Conservation (phyloP, 179 eudicot genomes). For the Beta macrorhiza region DNA sequence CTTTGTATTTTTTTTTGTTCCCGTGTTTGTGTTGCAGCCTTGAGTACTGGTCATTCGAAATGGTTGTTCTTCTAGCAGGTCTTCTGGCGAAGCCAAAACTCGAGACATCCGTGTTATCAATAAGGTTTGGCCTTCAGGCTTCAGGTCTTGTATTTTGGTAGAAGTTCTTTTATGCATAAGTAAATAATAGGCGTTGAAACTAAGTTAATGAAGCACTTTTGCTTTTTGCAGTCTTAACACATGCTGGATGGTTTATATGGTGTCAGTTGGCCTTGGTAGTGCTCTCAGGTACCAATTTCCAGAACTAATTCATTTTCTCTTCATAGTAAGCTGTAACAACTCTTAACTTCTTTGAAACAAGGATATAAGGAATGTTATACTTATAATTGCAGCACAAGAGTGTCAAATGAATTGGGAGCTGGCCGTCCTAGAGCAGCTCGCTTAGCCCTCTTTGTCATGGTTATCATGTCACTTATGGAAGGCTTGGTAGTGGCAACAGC, state of each 20-base stretch:
- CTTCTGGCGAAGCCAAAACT: conserved; percentile 65
- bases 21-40: conserved; percentile 38
- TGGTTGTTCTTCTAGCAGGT: conserved; percentile 65
- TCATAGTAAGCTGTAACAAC: not conserved
- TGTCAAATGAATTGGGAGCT: conserved; percentile 76
- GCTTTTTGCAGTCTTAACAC: conserved; percentile 59
- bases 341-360: not conserved
- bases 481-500: conserved; percentile 43
- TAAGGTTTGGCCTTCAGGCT: conserved; percentile 40
- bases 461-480: conserved; percentile 41
- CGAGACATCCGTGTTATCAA: conserved; percentile 69
- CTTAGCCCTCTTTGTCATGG: conserved; percentile 49
- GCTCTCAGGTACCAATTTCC: conserved; percentile 51
- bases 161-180: not conserved
- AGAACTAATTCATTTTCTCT: not conserved
- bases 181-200: not conserved
- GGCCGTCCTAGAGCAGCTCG: conserved; percentile 54
- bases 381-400: conserved; percentile 51
- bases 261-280: conserved; percentile 69
- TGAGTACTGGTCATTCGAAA: conserved; percentile 73
- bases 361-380: not conserved
- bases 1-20: not conserved
- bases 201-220: not conserved
- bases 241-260: conserved; percentile 72
- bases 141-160: not conserved